Evolutionary conservation across 2,329 filamentous ascomycete species (phyloP).

Genomic region (Periglandula ipomoeae): DNA sequence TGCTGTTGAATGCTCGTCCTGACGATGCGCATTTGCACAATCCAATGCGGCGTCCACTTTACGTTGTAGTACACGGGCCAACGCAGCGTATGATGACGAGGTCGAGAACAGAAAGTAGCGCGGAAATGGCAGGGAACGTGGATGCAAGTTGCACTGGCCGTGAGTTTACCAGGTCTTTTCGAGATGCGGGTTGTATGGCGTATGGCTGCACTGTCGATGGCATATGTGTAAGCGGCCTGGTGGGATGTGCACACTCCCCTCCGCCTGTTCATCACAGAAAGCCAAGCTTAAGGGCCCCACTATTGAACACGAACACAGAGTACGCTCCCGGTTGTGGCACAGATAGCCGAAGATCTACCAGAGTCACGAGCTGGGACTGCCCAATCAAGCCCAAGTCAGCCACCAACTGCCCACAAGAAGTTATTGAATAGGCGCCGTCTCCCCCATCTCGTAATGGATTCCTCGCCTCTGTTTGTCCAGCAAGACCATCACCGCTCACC

Average conservation of each 20-base stretch:
- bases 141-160: too few relatives aligned
- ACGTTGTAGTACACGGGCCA: neutral
- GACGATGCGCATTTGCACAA: neutral
- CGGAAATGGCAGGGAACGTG: too few relatives aligned
- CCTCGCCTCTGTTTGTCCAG: neutral
- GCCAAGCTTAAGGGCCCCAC: too few relatives aligned
- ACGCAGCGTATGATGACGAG: too few relatives aligned
- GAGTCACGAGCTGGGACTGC: neutral
- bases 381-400: neutral
- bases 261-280: too few relatives aligned
- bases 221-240: too few relatives aligned
- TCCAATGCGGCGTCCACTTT: neutral
- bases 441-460: neutral
- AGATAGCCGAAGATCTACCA: neutral
- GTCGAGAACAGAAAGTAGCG: too few relatives aligned
- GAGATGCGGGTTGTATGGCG: too few relatives aligned
- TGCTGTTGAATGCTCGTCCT: neutral
- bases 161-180: too few relatives aligned
- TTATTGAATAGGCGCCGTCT: neutral
- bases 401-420: constrained; percentile 1
- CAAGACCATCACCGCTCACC: neutral
- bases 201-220: too few relatives aligned
- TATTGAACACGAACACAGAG: too few relatives aligned
- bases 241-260: too few relatives aligned
- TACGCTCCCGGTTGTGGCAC: neutral